phyloP scores from a whole-genome alignment of 441 rosid species.

The Aleurites moluccanus region DNA sequence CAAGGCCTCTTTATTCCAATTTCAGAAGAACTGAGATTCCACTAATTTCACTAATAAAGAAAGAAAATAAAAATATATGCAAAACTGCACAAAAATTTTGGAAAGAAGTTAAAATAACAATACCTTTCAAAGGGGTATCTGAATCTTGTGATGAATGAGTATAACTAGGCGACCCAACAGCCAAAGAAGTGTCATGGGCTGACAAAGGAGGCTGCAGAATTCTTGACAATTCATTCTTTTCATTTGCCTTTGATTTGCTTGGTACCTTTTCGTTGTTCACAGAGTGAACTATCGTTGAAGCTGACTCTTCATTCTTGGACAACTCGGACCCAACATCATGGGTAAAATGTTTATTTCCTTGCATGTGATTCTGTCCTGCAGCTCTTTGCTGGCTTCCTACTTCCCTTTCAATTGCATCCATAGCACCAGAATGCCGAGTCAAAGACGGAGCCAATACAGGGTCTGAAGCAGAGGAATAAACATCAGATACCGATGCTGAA shows the following conservation, averaged over 20 bases:
- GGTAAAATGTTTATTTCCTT: slow-evolving; percentile 29
- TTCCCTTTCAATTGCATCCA: slow-evolving; percentile 33
- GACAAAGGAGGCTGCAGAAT: slow-evolving; percentile 27
- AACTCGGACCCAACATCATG: slow-evolving; percentile 16
- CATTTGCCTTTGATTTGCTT: slow-evolving; percentile 30
- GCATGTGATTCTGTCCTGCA: slow-evolving; percentile 35
- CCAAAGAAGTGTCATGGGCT: slow-evolving; percentile 31
- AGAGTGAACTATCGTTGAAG: slow-evolving; percentile 12
- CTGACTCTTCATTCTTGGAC: slow-evolving; percentile 24
- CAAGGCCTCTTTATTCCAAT: not conserved
- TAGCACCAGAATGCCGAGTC: slow-evolving; percentile 30
- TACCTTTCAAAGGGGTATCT: slow-evolving; percentile 34
- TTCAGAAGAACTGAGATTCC: not conserved
- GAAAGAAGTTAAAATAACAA: not conserved
- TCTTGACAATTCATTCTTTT: slow-evolving; percentile 33
- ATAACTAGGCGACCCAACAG: slow-evolving; percentile 26
- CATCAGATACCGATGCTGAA: slow-evolving; percentile 35
- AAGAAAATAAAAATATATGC: not conserved
- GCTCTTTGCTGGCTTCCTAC: slow-evolving; percentile 28
- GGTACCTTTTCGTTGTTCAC: slow-evolving; percentile 21
- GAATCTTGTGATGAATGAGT: slow-evolving; percentile 37
- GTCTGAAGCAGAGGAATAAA: slow-evolving; percentile 42
- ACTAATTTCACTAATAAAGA: not conserved
- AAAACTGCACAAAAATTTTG: not conserved
- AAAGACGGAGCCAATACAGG: slow-evolving; percentile 37